These are phyloP conservation scores for Linderniella brevidens DNA, from an alignment of 257 asterid species.

Conservation along the genomic window DNA sequence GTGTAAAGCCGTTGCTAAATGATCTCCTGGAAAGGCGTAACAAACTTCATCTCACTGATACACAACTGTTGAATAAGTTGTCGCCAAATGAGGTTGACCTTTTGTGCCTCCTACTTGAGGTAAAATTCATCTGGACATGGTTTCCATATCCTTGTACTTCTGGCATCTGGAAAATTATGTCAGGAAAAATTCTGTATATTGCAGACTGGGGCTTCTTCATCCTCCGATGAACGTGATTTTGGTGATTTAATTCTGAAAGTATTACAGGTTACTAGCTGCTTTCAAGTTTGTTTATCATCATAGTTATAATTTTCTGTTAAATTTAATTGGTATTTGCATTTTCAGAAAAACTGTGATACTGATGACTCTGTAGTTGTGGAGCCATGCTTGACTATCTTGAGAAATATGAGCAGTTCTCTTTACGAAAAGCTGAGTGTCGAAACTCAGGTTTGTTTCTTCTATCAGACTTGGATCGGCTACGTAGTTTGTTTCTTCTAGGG, in stretches of 20 bases:
- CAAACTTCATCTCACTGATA: slow-evolving; percentile 21
- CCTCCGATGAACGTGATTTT: slow-evolving; percentile 18
- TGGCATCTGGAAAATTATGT: slow-evolving; percentile 1
- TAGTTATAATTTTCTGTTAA: slow-evolving; percentile 1
- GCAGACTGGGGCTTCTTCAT: slow-evolving; percentile 34
- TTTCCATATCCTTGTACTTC: slow-evolving; percentile 1
- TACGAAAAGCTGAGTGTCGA: slow-evolving; percentile 40
- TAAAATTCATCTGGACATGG: slow-evolving; percentile 12
- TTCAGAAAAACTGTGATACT: slow-evolving; percentile 29
- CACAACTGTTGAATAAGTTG: slow-evolving; percentile 22
- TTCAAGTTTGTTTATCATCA: not conserved
- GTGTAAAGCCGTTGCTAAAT: slow-evolving; percentile 31
- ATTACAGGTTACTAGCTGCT: slow-evolving; percentile 39
- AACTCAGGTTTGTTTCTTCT: slow-evolving; percentile 42
- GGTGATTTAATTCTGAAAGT: slow-evolving; percentile 38
- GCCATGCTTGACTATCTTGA: slow-evolving; percentile 63
- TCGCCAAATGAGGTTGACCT: slow-evolving; percentile 44
- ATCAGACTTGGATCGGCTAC: slow-evolving; percentile 1
- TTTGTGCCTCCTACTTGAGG: slow-evolving; percentile 75
- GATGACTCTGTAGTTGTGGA: slow-evolving; percentile 38
- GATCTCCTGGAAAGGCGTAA: slow-evolving; percentile 48
- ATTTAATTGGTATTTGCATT: slow-evolving; percentile 10
- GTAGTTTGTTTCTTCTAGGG: not conserved
- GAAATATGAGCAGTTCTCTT: slow-evolving; percentile 41
- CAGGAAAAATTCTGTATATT: slow-evolving; percentile 7